Evolutionary conservation across 148 eudicot species (phyloP).

Genomic region (Polygonum maritimum): DNA sequence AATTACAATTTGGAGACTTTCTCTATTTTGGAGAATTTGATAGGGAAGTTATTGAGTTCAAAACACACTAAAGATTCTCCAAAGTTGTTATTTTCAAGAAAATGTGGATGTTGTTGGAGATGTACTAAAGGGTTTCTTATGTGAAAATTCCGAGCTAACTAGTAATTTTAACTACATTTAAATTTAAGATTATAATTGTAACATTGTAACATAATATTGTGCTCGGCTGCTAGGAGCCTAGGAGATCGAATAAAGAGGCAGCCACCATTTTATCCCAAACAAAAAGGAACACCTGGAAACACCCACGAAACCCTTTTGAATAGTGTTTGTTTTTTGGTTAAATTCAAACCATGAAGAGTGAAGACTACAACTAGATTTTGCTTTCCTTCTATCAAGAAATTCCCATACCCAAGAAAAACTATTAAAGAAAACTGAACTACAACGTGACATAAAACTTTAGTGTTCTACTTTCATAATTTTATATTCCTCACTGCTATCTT

Average conservation of each 20-base stretch:
- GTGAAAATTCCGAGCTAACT: no score
- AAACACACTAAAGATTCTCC: no score
- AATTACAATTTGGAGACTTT: no score
- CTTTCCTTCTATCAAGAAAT: neutral
- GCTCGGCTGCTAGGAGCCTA: neutral
- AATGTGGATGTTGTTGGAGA: no score
- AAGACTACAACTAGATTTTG: neutral
- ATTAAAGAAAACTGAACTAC: neutral
- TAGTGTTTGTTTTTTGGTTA: neutral
- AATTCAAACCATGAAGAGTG: neutral
- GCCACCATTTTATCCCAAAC: neutral
- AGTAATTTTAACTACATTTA: no score
- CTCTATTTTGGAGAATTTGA: no score
- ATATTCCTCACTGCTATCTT: neutral
- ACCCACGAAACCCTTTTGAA: neutral
- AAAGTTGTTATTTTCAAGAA: no score
- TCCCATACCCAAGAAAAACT: neutral
- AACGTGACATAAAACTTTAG: neutral
- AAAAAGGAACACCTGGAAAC: neutral
- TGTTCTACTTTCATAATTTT: neutral
- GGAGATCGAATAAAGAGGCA: neutral
- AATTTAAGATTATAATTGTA: no score
- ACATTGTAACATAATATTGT: no score
- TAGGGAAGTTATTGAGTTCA: no score
- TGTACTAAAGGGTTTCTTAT: no score